Evolutionary conservation across 768 basidiomycete genomes (phyloP), one percentile per base, ranked within the genome.

Genomic region (Rhodotorula babjevae): DNA sequence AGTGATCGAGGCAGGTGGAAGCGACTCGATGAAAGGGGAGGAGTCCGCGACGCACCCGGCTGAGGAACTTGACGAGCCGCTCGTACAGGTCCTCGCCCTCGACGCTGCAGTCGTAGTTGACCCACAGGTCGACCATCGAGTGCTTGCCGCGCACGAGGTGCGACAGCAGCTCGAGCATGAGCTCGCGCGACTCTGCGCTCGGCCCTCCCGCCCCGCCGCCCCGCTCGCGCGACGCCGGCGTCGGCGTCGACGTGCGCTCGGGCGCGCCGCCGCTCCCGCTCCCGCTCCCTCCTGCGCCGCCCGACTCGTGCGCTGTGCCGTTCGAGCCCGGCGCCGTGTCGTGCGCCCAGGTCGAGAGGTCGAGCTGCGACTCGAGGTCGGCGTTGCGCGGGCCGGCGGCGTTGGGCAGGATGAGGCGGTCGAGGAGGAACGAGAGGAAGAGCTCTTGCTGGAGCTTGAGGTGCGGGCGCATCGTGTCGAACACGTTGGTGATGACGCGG

Each of bases 81-180:
- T 98, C 94, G 77, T 94, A 95, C 67, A 98, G 82, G 80, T 98
- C 95, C 83, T 98, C 96, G 80, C 92, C 93, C 78, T 97, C 95
- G 75, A 90, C 87, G 78, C 96, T 93, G 78, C 93, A 97, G 79
- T 99, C 96, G 81, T 97, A 99, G 80, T 98, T 99, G 66, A 88
- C 85, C 83, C 92, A 99, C 23, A 96, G 83, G 78, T 98, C 93
- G 59, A 95, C 91, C 90, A 96, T 92, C 83, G 95, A 94, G 79
- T 72, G 58, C 4, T 91, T 87, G 77, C 90, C 87, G 6, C 89
- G 85, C 25, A 91, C 89, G 57, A 94, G 86, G 65, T 91, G 89
- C 65, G 86, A 86, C 36, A 98, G 83, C 10, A 90, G 90, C 81
- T 97, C 95, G 69, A 99, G 83, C 78, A 98, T 88, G 67, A 98